A percentile compares a stretch with the other conserved stretches of the same genome.
Conservation (phyloP, 768 basidiomycete genomes). For the Lentinus tigrinus region DNA sequence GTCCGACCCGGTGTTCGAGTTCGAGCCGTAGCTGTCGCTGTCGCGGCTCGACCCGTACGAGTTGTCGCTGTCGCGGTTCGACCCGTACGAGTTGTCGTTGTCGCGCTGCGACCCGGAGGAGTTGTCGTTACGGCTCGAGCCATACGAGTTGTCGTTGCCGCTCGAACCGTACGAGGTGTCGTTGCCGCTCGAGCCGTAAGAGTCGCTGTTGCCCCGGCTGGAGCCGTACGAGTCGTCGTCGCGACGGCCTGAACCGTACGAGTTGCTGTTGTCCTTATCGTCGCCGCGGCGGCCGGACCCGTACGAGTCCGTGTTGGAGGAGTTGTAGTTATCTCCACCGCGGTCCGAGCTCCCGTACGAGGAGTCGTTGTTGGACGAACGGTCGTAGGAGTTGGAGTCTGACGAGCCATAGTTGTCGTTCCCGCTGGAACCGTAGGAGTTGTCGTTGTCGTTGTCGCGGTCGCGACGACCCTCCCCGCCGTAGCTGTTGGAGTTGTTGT, state of each 20-base stretch:
- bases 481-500: slow-evolving; percentile 12
- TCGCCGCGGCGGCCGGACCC: slow-evolving; percentile 5
- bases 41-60: slow-evolving; percentile 3
- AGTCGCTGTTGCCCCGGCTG: neutral
- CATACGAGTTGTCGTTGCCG: slow-evolving; percentile 7
- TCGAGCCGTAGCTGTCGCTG: slow-evolving; percentile 11
- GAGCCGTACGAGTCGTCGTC: neutral
- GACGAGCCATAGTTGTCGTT: slow-evolving; percentile 25
- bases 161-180: neutral
- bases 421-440: slow-evolving; percentile 15
- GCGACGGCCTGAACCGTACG: slow-evolving; percentile 3
- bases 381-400: neutral
- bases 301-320: slow-evolving; percentile 7
- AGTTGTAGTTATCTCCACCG: slow-evolving; percentile 10
- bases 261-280: neutral
- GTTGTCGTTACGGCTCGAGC: slow-evolving; percentile 6
- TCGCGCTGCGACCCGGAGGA: slow-evolving; percentile 1
- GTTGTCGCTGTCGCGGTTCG: neutral
- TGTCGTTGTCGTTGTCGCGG: slow-evolving; percentile 4
- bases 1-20: slow-evolving; percentile 21
- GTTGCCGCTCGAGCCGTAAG: slow-evolving; percentile 1
- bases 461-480: neutral
- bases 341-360: neutral
- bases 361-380: slow-evolving; percentile 1
- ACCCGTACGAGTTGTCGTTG: slow-evolving; percentile 7